Evolutionary conservation across 768 basidiomycete species (phyloP), one percentile per base, ranked within the genome.

Genomic region (Mycena haematopus): DNA sequence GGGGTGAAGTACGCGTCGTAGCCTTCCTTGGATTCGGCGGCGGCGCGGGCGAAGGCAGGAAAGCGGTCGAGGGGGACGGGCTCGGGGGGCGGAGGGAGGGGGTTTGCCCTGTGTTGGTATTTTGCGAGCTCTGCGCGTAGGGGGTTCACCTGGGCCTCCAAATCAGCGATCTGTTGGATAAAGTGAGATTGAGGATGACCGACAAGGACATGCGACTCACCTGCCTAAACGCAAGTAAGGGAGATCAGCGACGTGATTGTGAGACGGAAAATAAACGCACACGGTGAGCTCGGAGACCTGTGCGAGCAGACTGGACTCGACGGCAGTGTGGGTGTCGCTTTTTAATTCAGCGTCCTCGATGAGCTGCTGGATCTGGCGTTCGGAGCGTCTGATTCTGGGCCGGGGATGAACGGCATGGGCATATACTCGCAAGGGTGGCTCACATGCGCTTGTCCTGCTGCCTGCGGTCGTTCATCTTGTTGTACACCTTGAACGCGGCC

Each of bases 21-120:
- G 1, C 63, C 51, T 27, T 72, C 70, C 44, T 58, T 60, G 52
- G 63, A 63, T 42, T 67, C 66, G n/a, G 66, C 66, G 19, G 66
- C 51, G 7, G 75, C 71, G 62, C 78, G 76, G 19, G 76, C 74
- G 54, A 82, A 79, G 13, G 76, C 53, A 13, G 82, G 80, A 21
- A 83, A 74, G 42, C 77, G 74, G 25, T 82, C 80, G 11, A 80
- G 72, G 10, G 82, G 76, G n/a, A 86, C 71, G 3, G 84, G 85
- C 58, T 82, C 79, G 14, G 86, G 86, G n/a, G 86, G 86, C 44
- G 75, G 71, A 24, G 86, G 86, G 21, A 87, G 78, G 5, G 86
- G 86, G 67, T 86, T 86, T 38, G 71, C 70, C 52, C 69, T 68
- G 60, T 76, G 73, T 52, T 67, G 74, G 66, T 68, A 74, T 45